Evolutionary conservation across 768 basidiomycete species (phyloP).

Genomic region (Panus rudis): DNA sequence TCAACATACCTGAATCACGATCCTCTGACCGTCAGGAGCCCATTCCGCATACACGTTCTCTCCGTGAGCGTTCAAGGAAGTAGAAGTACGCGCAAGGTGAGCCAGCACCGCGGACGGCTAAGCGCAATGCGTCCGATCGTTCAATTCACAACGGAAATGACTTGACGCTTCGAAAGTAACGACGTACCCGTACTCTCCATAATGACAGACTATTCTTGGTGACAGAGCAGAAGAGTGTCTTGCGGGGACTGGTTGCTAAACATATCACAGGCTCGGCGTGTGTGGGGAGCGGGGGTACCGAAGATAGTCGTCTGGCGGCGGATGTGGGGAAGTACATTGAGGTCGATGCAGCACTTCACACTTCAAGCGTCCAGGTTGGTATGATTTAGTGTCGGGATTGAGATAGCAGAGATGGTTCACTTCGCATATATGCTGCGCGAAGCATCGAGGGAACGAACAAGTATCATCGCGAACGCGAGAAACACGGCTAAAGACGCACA

Average conservation of each 20-base stretch:
- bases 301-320: constrained; percentile 66
- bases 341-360: too few relatives aligned
- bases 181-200: constrained; percentile 75
- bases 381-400: too few relatives aligned
- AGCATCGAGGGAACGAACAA: too few relatives aligned
- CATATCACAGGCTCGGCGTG: constrained; percentile 59
- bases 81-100: constrained; percentile 65
- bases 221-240: constrained; percentile 70
- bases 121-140: constrained; percentile 5
- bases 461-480: too few relatives aligned
- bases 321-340: constrained; percentile 84
- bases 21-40: constrained; percentile 74
- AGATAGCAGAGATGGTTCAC: too few relatives aligned
- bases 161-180: neutral
- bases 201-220: constrained; percentile 66
- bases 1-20: constrained; percentile 68
- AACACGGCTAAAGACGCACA: too few relatives aligned
- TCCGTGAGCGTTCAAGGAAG: constrained; percentile 80
- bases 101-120: constrained; percentile 72
- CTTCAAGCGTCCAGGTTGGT: too few relatives aligned
- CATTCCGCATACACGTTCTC: constrained; percentile 68
- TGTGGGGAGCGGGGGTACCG: constrained; percentile 63
- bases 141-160: neutral
- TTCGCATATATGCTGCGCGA: too few relatives aligned
- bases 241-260: constrained; percentile 60